Evolutionary conservation across 1,139 yeast species (phyloP).

Genomic region (Taphrina flavorubra): DNA sequence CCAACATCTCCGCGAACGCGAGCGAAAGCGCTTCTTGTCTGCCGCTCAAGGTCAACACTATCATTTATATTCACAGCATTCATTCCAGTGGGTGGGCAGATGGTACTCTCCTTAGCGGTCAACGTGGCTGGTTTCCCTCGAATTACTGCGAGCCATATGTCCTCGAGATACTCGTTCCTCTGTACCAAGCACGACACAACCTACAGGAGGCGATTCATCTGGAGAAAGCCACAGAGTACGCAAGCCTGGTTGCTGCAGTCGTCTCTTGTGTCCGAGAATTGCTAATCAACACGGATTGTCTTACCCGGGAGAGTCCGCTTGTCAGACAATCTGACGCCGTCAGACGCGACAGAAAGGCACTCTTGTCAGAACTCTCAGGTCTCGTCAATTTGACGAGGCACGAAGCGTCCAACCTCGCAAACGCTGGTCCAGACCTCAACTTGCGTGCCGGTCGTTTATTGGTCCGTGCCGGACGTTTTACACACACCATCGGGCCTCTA

Average conservation of each 20-base stretch:
- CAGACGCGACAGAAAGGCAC: constrained; percentile 73
- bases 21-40: constrained; percentile 57
- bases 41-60: constrained; percentile 77
- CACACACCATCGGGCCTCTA: constrained; percentile 40
- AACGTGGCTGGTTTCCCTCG: constrained; percentile 96
- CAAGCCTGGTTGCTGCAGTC: constrained; percentile 61
- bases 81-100: constrained; percentile 99
- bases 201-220: constrained; percentile 50
- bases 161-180: constrained; percentile 61
- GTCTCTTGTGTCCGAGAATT: constrained; percentile 79
- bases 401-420: constrained; percentile 62
- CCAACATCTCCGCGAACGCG: constrained; percentile 1
- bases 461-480: constrained; percentile 73
- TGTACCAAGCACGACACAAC: constrained; percentile 77
- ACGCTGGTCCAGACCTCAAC: constrained; percentile 60
- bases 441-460: constrained; percentile 63
- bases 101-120: constrained; percentile 74
- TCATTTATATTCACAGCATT: constrained; percentile 84
- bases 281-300: constrained; percentile 70
- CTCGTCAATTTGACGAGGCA: constrained; percentile 76
- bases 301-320: constrained; percentile 79
- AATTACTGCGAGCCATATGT: constrained; percentile 71
- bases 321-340: constrained; percentile 74
- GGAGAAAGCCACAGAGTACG: constrained; percentile 46
- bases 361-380: constrained; percentile 89